Evolutionary conservation across 495 filamentous ascomycete genomes (phyloP).

Genomic region (Xylaria grammica): DNA sequence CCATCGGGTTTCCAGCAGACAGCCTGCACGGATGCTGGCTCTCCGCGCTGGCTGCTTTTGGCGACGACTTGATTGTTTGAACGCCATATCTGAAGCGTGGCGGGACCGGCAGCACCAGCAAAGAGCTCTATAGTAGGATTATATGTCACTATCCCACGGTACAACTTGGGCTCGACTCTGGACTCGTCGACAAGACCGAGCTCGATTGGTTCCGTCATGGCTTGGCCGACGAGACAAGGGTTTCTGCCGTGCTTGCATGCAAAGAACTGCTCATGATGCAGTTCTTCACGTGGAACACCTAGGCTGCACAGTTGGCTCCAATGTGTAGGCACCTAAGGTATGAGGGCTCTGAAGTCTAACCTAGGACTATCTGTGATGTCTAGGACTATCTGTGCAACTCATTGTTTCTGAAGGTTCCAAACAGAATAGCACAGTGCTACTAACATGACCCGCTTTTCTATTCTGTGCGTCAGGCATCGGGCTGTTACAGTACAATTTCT

Average conservation of each 20-base stretch:
- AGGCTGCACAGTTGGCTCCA: background rate
- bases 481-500: background rate
- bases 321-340: background rate
- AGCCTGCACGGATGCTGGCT: conserved; percentile 58
- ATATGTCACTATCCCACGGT: conserved; percentile 62
- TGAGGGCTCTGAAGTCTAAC: conserved; percentile 2
- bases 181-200: conserved; percentile 52
- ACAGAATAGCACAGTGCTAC: conserved; percentile 9
- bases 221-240: conserved; percentile 20
- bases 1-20: conserved; percentile 83
- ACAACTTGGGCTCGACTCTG: conserved; percentile 42
- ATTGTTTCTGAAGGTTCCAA: background rate
- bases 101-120: conserved; percentile 72
- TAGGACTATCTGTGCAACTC: too few relatives aligned
- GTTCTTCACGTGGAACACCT: background rate
- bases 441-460: conserved; percentile 14
- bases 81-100: conserved; percentile 68
- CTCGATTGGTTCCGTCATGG: conserved; percentile 36
- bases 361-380: too few relatives aligned
- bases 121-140: conserved; percentile 85
- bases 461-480: background rate
- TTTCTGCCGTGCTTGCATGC: conserved; percentile 7
- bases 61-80: conserved; percentile 50
- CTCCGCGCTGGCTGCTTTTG: conserved; percentile 53
- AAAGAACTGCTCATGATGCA: conserved; percentile 27